phyloP scores from a whole-genome alignment of 2,329 filamentous ascomycete species.

The Grosmannia huntii region DNA sequence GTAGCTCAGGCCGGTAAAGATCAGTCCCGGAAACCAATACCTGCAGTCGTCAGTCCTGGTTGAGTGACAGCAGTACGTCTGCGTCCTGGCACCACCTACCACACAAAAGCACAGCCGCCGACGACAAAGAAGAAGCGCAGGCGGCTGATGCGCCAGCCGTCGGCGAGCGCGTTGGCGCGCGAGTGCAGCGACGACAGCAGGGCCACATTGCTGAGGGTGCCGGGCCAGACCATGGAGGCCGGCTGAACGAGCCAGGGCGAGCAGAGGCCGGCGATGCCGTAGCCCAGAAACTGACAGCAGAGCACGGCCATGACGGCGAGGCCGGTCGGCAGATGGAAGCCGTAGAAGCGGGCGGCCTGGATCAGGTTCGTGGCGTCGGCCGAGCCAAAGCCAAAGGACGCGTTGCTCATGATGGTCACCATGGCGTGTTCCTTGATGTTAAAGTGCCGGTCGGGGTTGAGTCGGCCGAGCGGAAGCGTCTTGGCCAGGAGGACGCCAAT shows the following conservation, averaged over 20 bases:
- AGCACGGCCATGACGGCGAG: conserved; percentile 25
- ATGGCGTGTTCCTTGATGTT: conserved; percentile 34
- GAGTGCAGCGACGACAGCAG: conserved; percentile 25
- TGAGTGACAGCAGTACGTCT: background rate
- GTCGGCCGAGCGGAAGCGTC: conserved; percentile 22
- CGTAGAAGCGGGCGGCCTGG: conserved; percentile 28
- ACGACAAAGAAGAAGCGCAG: conserved; percentile 45
- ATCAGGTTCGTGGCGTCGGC: conserved; percentile 33
- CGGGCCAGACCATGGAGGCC: conserved; percentile 25
- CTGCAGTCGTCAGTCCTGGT: background rate
- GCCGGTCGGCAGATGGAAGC: conserved; percentile 24
- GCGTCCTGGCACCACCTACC: conserved; percentile 17
- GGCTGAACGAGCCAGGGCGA: conserved; percentile 24
- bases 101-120: conserved; percentile 35
- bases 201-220: conserved; percentile 23
- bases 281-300: conserved; percentile 25
- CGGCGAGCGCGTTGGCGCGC: conserved; percentile 21
- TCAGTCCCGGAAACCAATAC: conserved; percentile 50
- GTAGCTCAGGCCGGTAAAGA: conserved; percentile 48
- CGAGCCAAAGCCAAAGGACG: conserved; percentile 31
- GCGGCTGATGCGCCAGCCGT: conserved; percentile 42
- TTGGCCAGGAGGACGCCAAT: conserved; percentile 26
- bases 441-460: conserved; percentile 29
- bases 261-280: conserved; percentile 25
- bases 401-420: conserved; percentile 34